These are phyloP conservation scores for Acanthamoeba castellanii DNA, from an alignment of 208 protist genomes.

Conservation along the genomic window DNA sequence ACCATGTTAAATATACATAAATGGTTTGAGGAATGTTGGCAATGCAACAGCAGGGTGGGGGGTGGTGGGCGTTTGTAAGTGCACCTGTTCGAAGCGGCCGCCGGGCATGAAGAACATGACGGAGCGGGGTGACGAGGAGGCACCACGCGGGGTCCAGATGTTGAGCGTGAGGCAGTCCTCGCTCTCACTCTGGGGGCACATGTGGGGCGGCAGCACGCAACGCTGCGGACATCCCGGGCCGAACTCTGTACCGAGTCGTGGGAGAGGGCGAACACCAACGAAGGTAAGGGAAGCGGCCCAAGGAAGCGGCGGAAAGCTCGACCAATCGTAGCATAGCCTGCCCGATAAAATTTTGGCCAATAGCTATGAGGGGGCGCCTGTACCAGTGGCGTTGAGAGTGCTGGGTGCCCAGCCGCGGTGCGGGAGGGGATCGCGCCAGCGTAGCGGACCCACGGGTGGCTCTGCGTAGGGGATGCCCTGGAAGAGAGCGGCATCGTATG, in stretches of 20 bases:
- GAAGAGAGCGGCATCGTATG: too few relatives aligned
- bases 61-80: too few relatives aligned
- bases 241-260: neutral
- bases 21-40: too few relatives aligned
- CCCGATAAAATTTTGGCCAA: neutral
- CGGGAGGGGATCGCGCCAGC: slow-evolving; percentile 12
- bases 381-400: slow-evolving; percentile 8
- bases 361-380: neutral
- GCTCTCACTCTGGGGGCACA: slow-evolving; percentile 13
- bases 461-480: slow-evolving; percentile 16
- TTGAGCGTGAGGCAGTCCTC: slow-evolving; percentile 53
- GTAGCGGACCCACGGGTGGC: slow-evolving; percentile 9
- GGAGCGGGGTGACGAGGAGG: neutral
- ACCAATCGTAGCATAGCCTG: neutral
- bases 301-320: neutral
- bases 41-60: too few relatives aligned
- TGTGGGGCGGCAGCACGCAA: slow-evolving; percentile 16
- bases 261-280: neutral
- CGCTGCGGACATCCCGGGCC: slow-evolving; percentile 12
- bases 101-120: slow-evolving; percentile 43
- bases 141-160: slow-evolving; percentile 8
- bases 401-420: neutral
- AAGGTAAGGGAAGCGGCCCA: neutral
- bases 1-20: too few relatives aligned
- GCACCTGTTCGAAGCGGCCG: slow-evolving; percentile 28